Percentiles rank a stretch among this genome's conserved stretches.
Conservation (phyloP, 2,329 filamentous ascomycete genomes). For the Trichoderma polysporum region DNA sequence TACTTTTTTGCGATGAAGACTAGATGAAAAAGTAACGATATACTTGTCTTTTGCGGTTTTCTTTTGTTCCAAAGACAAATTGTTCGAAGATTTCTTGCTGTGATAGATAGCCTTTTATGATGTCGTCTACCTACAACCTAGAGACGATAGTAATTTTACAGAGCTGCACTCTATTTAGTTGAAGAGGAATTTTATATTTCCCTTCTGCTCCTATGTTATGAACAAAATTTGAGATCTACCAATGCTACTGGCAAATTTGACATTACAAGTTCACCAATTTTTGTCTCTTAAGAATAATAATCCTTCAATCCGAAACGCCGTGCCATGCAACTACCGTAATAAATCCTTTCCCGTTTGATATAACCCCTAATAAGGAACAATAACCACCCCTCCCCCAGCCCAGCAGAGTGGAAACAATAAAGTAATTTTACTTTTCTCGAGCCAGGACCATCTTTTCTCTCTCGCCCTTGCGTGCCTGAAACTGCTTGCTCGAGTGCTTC, state of each 20-base stretch:
- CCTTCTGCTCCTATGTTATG: not conserved
- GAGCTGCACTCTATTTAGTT: not conserved
- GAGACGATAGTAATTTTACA: not conserved
- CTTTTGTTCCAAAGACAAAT: not conserved
- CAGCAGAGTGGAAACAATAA: not conserved
- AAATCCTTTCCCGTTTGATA: not conserved
- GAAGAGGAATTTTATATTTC: not conserved
- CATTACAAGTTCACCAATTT: not conserved
- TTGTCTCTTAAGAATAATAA: not conserved
- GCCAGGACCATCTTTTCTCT: conserved; percentile 91
- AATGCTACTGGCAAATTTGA: not conserved
- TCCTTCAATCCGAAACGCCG: conserved; percentile 31
- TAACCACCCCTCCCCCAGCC: not conserved
- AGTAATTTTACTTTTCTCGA: conserved; percentile 49
- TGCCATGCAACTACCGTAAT: conserved; percentile 32
- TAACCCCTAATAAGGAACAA: not conserved
- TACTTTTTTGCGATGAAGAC: conserved; percentile 1
- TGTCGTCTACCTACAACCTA: not conserved
- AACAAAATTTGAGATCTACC: not conserved
- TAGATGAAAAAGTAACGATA: conserved; percentile 20
- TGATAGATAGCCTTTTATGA: not conserved
- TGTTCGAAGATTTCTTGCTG: not conserved
- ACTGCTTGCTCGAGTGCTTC: conserved; percentile 83
- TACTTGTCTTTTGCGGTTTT: conserved; percentile 12
- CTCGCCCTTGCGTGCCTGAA: conserved; percentile 70